These are phyloP conservation scores for Aquilaria yunnanensis DNA, from an alignment of 345 rosid genomes.

Conservation along the genomic window DNA sequence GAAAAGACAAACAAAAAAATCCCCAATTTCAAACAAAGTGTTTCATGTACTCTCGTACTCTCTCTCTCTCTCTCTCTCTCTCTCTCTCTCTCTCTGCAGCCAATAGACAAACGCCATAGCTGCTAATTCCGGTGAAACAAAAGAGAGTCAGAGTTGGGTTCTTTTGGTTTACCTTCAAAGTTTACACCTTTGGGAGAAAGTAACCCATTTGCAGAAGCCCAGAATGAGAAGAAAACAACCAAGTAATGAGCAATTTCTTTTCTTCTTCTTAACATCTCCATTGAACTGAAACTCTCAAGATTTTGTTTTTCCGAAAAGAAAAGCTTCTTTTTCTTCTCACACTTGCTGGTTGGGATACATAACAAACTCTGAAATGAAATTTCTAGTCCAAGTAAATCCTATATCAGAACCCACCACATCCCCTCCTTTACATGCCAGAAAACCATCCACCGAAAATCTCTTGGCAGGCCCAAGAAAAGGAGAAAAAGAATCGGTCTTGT, in stretches of 20 bases:
- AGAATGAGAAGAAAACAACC: conserved; percentile 38
- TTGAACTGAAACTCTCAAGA: conserved; percentile 23
- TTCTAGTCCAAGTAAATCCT: conserved; percentile 24
- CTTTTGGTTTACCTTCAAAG: conserved; percentile 59
- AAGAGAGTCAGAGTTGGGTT: neutral
- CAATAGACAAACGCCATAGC: neutral
- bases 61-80: no score
- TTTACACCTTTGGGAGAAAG: conserved; percentile 84
- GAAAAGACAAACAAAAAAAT: conserved; percentile 8
- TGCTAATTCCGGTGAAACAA: conserved; percentile 6
- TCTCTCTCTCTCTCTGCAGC: neutral
- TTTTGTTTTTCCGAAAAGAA: neutral
- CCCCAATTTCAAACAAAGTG: conserved; percentile 3
- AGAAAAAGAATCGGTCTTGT: conserved; percentile 24
- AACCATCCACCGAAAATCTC: conserved; percentile 43
- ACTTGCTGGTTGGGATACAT: conserved; percentile 10
- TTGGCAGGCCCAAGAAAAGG: conserved; percentile 41
- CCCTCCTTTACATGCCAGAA: conserved; percentile 37
- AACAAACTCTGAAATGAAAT: conserved; percentile 21
- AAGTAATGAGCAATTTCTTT: conserved; percentile 24
- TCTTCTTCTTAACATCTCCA: conserved; percentile 23
- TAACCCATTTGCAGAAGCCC: conserved; percentile 43
- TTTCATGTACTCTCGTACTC: neutral
- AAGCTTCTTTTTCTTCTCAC: no score
- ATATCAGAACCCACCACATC: conserved; percentile 26